A percentile compares a stretch with the other conserved stretches of the same genome.
These are phyloP conservation scores for Chlamydomonas applanata DNA, from an alignment of 139 green algal species.

Conservation along the genomic window DNA sequence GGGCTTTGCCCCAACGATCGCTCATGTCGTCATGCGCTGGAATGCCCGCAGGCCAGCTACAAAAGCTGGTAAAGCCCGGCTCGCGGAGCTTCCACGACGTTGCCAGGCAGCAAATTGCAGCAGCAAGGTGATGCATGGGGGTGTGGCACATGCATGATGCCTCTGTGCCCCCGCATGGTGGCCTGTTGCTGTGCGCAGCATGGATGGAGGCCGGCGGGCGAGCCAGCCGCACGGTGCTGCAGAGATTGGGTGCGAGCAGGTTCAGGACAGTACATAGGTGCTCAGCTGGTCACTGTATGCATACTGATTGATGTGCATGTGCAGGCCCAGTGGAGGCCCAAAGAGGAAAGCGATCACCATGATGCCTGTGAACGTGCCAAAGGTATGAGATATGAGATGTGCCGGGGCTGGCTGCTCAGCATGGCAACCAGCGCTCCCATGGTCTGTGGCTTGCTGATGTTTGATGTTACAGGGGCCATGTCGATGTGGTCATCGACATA, in stretches of 20 bases:
- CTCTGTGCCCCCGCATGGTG: background rate
- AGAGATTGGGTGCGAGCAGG: background rate
- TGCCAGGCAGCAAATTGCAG: background rate
- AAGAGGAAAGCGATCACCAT: conserved; percentile 43
- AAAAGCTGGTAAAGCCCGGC: conserved; percentile 2
- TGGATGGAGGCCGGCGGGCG: too few relatives aligned
- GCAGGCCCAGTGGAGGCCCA: conserved; percentile 24
- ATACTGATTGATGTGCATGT: background rate
- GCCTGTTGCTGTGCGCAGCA: background rate
- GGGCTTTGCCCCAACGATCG: background rate
- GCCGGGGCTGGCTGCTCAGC: too few relatives aligned
- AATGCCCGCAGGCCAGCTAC: conserved; percentile 10
- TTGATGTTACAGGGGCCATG: too few relatives aligned
- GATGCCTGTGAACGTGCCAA: conserved; percentile 47
- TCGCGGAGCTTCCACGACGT: conserved; percentile 7
- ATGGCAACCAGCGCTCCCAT: too few relatives aligned
- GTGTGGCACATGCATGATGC: too few relatives aligned
- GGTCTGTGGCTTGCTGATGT: too few relatives aligned
- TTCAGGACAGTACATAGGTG: background rate
- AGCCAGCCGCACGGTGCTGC: too few relatives aligned
- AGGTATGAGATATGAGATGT: background rate
- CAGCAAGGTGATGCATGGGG: conserved; percentile 1
- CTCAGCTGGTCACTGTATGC: background rate
- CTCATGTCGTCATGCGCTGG: background rate
- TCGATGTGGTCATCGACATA: too few relatives aligned